Evolutionary conservation across 2,329 filamentous ascomycete species (phyloP), one percentile per base, ranked within the genome.

Genomic region (Diaporthe citrichinensis): DNA sequence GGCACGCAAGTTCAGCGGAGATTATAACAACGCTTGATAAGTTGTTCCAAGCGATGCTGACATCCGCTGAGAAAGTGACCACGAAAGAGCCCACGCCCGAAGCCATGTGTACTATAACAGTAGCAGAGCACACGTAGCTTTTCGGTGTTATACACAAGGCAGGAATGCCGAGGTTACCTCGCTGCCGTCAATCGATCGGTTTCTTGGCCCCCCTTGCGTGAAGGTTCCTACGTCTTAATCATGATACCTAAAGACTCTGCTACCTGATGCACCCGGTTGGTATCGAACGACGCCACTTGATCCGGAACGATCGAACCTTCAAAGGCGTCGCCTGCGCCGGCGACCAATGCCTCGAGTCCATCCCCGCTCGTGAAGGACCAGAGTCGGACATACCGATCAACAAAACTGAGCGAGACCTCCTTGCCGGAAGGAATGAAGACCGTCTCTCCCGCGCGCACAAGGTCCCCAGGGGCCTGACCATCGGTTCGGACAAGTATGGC

Each of bases 81-180:
- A 34, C 61, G 17, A 28, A 49, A n/a, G 41, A 20, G 12, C 39
- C 61, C 0, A 2, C 25, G 9, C 17, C 25, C 10, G 61, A 49
- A 1, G 3, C 17, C 23, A 28, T 7, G 28, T 65, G 34, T n/a
- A 65, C 25, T 4, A 65, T 49, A 20, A 65, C 41, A 17, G 61
- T 65, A 9, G 61, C 61, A 46, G 61, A 65, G 41, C 41, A 41
- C 49, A 8, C 41, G 3, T 65, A 65, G 41, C 9, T 14, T 28
- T n/a, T n/a, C n/a, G n/a, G n/a, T n/a, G n/a, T 10, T 3, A 46
- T 7, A 3, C 9, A 9, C 4, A 2, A 5, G 3, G n/a, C 6
- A 15, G 20, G 15, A 6, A 14, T 20, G 39, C 3, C 59, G 1
- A 28, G 20, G 10, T 8, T 12, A 62, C 31, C 7, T 3, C 8